Evolutionary conservation across 1,139 yeast genomes (phyloP).

Genomic region (Candida tetrigidarum): DNA sequence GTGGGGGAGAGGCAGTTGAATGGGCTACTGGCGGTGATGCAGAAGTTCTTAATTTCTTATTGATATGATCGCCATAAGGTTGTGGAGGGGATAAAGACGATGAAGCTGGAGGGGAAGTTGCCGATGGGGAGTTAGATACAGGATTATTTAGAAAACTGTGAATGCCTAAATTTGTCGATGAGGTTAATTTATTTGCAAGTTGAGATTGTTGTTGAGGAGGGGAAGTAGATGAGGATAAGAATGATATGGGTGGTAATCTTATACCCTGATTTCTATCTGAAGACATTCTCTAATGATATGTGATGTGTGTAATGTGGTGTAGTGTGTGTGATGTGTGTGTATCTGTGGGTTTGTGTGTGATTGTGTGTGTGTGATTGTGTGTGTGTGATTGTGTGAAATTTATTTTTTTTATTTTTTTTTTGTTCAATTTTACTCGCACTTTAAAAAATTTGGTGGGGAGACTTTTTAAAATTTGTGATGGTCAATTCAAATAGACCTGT

Average conservation of each 20-base stretch:
- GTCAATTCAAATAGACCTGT: too few relatives aligned
- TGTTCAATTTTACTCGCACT: not conserved
- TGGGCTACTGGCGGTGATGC: slow-evolving; percentile 3
- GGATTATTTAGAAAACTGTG: slow-evolving; percentile 11
- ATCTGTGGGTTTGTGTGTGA: not conserved
- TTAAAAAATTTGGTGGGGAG: not conserved
- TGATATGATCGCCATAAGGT: slow-evolving; percentile 4
- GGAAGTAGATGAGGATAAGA: slow-evolving; percentile 9
- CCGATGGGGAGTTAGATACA: slow-evolving; percentile 3
- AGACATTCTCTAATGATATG: slow-evolving; percentile 5
- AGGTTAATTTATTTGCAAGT: slow-evolving; percentile 6
- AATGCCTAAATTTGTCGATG: slow-evolving; percentile 11
- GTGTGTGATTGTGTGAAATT: not conserved
- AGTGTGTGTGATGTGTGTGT: too few relatives aligned
- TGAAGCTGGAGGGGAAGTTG: slow-evolving; percentile 5
- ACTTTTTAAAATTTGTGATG: too few relatives aligned
- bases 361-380: not conserved
- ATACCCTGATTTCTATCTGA: slow-evolving; percentile 12
- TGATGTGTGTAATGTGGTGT: not conserved
- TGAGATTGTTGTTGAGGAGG: not conserved
- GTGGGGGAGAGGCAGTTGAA: not conserved
- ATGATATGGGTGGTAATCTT: slow-evolving; percentile 14
- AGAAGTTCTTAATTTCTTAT: slow-evolving; percentile 4
- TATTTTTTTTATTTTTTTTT: slow-evolving; percentile 1
- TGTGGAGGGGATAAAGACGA: slow-evolving; percentile 8